phyloP scores from a whole-genome alignment of 768 basidiomycete genomes.

The Serpula lacrymans region DNA sequence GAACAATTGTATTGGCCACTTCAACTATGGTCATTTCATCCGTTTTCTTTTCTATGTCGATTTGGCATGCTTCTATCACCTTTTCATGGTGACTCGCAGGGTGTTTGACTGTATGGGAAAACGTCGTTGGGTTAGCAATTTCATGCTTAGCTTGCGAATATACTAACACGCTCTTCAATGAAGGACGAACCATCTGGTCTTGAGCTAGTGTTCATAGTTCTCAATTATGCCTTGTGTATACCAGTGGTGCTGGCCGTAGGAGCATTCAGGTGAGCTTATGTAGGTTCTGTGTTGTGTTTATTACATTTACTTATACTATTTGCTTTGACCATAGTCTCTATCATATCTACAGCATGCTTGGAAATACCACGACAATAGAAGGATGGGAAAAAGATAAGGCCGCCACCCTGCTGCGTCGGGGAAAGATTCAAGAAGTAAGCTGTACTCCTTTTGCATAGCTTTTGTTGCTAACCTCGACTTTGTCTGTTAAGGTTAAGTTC shows the following conservation, averaged over 20 bases:
- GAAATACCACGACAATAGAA: slow-evolving; percentile 95
- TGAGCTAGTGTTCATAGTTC: slow-evolving; percentile 81
- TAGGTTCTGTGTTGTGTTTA: not conserved
- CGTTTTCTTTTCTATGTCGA: slow-evolving; percentile 94
- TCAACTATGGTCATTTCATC: slow-evolving; percentile 85
- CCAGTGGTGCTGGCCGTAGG: slow-evolving; percentile 89
- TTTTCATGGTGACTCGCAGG: slow-evolving; percentile 74
- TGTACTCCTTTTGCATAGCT: not conserved
- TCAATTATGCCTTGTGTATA: slow-evolving; percentile 82
- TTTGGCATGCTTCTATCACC: slow-evolving; percentile 82
- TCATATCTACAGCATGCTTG: slow-evolving; percentile 72
- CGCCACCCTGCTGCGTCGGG: slow-evolving; percentile 77
- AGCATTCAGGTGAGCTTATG: slow-evolving; percentile 67
- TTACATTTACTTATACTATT: not conserved
- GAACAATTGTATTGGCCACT: slow-evolving; percentile 91
- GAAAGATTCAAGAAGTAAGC: slow-evolving; percentile 76
- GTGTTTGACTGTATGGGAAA: slow-evolving; percentile 44
- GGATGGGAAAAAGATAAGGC: slow-evolving; percentile 98
- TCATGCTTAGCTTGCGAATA: not conserved
- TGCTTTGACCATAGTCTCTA: slow-evolving; percentile 58
- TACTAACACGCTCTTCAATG: not conserved
- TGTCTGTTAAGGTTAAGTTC: slow-evolving; percentile 65
- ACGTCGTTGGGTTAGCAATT: slow-evolving; percentile 50
- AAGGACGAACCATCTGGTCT: slow-evolving; percentile 65
- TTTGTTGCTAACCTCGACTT: slow-evolving; percentile 5